These are phyloP conservation scores for Dichotomocladium elegans DNA, from an alignment of 371 early-diverging fungal genomes.

Conservation along the genomic window DNA sequence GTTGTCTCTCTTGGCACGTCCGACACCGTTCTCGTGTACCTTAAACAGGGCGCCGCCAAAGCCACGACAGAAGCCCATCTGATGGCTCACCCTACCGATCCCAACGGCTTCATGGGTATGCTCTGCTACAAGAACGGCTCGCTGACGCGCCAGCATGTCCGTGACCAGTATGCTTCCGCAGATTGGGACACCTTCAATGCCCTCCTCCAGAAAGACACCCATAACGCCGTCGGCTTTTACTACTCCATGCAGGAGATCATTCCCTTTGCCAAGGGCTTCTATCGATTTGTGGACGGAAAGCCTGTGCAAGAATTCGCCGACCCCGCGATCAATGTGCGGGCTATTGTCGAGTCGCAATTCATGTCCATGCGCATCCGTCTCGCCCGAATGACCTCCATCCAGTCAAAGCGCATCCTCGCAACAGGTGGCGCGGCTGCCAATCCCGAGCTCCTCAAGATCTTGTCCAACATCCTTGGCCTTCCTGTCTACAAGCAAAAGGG, in stretches of 20 bases:
- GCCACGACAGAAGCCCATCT: slow-evolving; percentile 57
- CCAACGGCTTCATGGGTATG: slow-evolving; percentile 65
- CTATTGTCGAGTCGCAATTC: slow-evolving; percentile 73
- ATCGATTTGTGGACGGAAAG: slow-evolving; percentile 54
- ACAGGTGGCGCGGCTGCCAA: slow-evolving; percentile 80
- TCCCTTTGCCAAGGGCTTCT: slow-evolving; percentile 67
- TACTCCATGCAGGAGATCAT: slow-evolving; percentile 75
- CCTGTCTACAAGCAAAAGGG: slow-evolving; percentile 56
- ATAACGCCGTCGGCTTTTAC: slow-evolving; percentile 59
- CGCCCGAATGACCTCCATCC: slow-evolving; percentile 25
- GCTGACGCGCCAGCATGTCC: slow-evolving; percentile 67
- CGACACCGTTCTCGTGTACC: slow-evolving; percentile 71
- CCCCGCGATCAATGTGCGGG: slow-evolving; percentile 47
- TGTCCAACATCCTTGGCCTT: slow-evolving; percentile 70
- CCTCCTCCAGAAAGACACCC: slow-evolving; percentile 22
- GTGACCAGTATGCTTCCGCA: slow-evolving; percentile 49
- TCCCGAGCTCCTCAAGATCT: slow-evolving; percentile 45
- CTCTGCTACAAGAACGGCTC: slow-evolving; percentile 85
- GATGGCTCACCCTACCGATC: slow-evolving; percentile 69
- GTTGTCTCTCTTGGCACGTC: slow-evolving; percentile 79
- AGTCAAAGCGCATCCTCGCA: slow-evolving; percentile 52
- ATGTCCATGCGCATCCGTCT: slow-evolving; percentile 66
- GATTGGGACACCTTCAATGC: slow-evolving; percentile 63
- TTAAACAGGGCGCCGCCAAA: slow-evolving; percentile 40
- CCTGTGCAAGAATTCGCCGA: slow-evolving; percentile 48